These are phyloP conservation scores for Excoecaria agallocha DNA, from an alignment of 345 rosid species.

Conservation along the genomic window DNA sequence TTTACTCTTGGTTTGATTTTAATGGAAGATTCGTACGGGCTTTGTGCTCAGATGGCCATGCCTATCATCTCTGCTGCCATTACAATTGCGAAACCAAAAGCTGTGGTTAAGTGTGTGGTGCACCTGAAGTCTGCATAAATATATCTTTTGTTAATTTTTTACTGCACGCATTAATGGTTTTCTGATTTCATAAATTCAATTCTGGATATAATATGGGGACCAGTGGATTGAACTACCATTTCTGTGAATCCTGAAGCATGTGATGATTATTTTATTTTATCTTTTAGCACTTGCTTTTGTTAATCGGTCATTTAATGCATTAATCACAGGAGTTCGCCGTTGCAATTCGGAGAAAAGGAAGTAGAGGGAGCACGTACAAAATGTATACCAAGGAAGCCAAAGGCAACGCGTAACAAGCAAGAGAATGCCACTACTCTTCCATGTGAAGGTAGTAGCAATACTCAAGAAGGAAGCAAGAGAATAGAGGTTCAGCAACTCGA, in stretches of 20 bases:
- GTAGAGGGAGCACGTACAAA: constrained; percentile 35
- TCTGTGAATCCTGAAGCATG: no score
- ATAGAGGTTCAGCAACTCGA: neutral
- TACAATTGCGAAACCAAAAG: neutral
- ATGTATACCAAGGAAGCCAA: constrained; percentile 51
- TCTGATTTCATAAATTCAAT: neutral
- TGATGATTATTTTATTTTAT: no score
- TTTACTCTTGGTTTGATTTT: no score
- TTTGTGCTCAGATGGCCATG: no score
- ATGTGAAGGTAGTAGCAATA: neutral
- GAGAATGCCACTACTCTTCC: constrained; percentile 11
- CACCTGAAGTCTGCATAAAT: neutral
- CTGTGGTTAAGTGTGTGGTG: neutral
- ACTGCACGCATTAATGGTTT: neutral
- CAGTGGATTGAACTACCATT: no score
- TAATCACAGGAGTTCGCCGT: constrained; percentile 39
- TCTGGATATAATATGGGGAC: no score
- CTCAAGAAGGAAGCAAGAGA: constrained; percentile 8
- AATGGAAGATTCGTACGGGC: no score
- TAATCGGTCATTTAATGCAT: neutral
- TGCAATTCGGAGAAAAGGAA: constrained; percentile 39
- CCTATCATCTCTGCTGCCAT: neutral
- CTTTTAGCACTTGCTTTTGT: neutral
- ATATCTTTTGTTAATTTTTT: neutral
- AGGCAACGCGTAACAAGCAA: constrained; percentile 33